A percentile compares a stretch with the other conserved stretches of the same genome.
Conservation (phyloP, 257 asterid species). For the Penstemon newberryi region DNA sequence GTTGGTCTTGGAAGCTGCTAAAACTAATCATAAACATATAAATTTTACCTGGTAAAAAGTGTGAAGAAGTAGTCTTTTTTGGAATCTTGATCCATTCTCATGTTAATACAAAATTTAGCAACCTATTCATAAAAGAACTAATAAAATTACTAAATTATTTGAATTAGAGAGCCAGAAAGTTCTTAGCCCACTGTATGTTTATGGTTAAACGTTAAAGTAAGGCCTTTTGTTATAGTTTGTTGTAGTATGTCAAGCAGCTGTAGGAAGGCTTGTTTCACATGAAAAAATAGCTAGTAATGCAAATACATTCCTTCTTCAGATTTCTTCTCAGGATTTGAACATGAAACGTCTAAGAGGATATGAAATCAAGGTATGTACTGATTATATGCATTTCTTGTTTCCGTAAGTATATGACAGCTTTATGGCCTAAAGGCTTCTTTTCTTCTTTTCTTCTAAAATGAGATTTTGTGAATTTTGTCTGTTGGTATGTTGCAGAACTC, state of each 20-base stretch:
- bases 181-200: background rate
- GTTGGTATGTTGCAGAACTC: slow-evolving; percentile 10
- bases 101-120: too few relatives aligned
- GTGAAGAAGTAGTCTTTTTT: too few relatives aligned
- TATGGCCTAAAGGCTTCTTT: background rate
- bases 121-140: too few relatives aligned
- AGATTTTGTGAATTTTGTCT: background rate
- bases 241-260: background rate
- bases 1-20: too few relatives aligned
- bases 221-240: background rate
- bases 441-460: background rate
- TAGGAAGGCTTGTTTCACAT: slow-evolving; percentile 13
- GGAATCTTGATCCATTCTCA: too few relatives aligned
- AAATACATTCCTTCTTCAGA: slow-evolving; percentile 47
- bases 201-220: background rate
- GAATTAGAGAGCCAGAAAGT: too few relatives aligned
- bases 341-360: slow-evolving; percentile 91
- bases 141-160: too few relatives aligned
- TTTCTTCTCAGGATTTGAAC: slow-evolving; percentile 76
- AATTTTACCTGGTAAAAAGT: background rate
- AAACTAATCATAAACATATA: background rate
- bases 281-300: slow-evolving; percentile 28
- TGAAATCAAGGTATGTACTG: slow-evolving; percentile 74
- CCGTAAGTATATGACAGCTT: slow-evolving; percentile 7
- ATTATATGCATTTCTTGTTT: slow-evolving; percentile 20